Conservation (phyloP, 345 rosid genomes). For the Gossypium longicalyx region DNA sequence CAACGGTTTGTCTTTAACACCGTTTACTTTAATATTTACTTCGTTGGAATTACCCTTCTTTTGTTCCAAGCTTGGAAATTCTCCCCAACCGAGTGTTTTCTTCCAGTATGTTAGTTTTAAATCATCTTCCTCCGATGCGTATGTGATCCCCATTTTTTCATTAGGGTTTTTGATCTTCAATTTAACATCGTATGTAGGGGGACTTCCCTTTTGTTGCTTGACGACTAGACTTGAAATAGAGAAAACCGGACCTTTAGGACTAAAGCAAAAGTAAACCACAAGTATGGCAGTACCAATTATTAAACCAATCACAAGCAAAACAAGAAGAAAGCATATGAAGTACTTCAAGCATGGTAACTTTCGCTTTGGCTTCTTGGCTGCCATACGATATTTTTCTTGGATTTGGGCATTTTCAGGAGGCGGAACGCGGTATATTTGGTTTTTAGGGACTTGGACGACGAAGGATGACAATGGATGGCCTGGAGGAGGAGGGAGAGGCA, state of each 20-base stretch:
- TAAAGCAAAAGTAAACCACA: neutral
- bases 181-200: constrained; percentile 12
- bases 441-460: constrained; percentile 32
- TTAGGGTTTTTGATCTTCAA: constrained; percentile 40
- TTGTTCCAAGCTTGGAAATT: constrained; percentile 30
- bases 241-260: neutral
- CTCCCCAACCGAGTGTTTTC: constrained; percentile 35
- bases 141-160: constrained; percentile 26
- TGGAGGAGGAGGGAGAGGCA: neutral
- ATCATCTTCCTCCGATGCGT: constrained; percentile 19
- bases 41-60: constrained; percentile 17
- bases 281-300: neutral
- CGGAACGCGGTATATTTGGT: constrained; percentile 30
- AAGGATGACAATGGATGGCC: constrained; percentile 9
- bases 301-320: neutral
- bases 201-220: neutral
- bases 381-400: neutral
- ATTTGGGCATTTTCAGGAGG: constrained; percentile 22
- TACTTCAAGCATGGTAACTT: neutral
- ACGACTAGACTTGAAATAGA: neutral
- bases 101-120: constrained; percentile 31
- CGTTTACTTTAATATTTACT: constrained; percentile 18
- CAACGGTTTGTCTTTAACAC: neutral
- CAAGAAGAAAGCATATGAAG: neutral
- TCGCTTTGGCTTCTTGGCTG: neutral